These are phyloP conservation scores for Phytophthora sansomeana DNA, from an alignment of 352 stramenopile genomes.

Conservation along the genomic window DNA sequence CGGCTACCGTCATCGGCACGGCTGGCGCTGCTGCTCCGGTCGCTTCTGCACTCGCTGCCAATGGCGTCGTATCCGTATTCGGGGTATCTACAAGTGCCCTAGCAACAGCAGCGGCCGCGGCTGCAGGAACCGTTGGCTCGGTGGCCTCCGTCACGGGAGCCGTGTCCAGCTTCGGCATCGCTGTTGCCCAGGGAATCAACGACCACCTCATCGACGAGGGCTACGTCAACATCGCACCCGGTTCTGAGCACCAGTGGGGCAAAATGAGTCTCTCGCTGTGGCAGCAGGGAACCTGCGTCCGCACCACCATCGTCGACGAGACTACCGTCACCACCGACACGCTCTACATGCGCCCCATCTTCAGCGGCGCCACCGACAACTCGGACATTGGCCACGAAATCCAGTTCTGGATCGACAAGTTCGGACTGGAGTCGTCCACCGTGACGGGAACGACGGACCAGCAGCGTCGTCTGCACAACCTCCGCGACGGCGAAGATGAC, in stretches of 20 bases:
- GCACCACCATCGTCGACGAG: slow-evolving; percentile 50
- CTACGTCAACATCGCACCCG: slow-evolving; percentile 40
- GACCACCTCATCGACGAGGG: slow-evolving; percentile 43
- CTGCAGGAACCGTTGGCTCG: slow-evolving; percentile 22
- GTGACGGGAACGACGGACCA: slow-evolving; percentile 26
- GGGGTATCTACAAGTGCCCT: slow-evolving; percentile 39
- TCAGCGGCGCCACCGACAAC: slow-evolving; percentile 52
- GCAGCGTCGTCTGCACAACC: slow-evolving; percentile 16
- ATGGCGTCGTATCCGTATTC: slow-evolving; percentile 42
- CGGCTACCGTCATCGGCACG: slow-evolving; percentile 36
- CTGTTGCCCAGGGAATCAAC: slow-evolving; percentile 43
- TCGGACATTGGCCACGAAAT: slow-evolving; percentile 57
- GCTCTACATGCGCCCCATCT: slow-evolving; percentile 65
- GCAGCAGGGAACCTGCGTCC: slow-evolving; percentile 55
- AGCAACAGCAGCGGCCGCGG: slow-evolving; percentile 23
- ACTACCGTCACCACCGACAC: slow-evolving; percentile 46
- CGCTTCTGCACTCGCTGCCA: slow-evolving; percentile 32
- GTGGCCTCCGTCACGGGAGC: slow-evolving; percentile 31
- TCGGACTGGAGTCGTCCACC: slow-evolving; percentile 37
- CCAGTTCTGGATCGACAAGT: slow-evolving; percentile 61
- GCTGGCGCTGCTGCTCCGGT: slow-evolving; percentile 40
- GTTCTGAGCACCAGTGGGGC: slow-evolving; percentile 43
- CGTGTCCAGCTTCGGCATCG: slow-evolving; percentile 47
- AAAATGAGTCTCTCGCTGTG: slow-evolving; percentile 59
- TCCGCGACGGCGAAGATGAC: slow-evolving; percentile 13